Evolutionary conservation across 441 rosid genomes (phyloP), one percentile per base, ranked within the genome.

Genomic region (Codiaeum variegatum): DNA sequence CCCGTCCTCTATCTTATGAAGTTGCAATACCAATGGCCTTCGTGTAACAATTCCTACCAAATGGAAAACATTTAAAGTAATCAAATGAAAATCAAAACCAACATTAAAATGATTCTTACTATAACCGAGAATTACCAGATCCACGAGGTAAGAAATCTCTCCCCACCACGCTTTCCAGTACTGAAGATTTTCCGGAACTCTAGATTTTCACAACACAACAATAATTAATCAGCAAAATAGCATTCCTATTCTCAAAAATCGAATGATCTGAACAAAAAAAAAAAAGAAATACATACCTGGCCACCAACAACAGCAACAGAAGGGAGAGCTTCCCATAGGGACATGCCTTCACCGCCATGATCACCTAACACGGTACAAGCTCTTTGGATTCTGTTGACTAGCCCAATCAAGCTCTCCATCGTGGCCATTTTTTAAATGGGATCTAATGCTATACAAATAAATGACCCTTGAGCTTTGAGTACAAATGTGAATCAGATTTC

Each of bases 251-350:
- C 56, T 3, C 6, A 18, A 46, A 28, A 11, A 32, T 2, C 9
- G 47, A 74, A 75, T 16, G 31, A 23, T 18, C 58, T 60, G 15
- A 63, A 18, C 19, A 42, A 32, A 55, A 56, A 12, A 11, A 58
- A 26, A 15, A n/a, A 28, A 58, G 28, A 12, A 26, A 24, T 58
- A 16, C 15, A 36, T 62, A 95, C 99, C 97, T 93, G 99, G 76
- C 99, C 98, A 69, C 99, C 99, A 60, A 91, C 97, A 71, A 96
- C 99, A 5, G 97, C 97, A 79, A 96, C 99, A 56, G 98, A 83
- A 42, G 97, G 98, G 44, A 96, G 97, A 72, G 99, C 98, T 87
- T 93, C 98, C 98, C 99, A 93, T n/a, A 96, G 96, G 13, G 99
- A 93, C 97, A 93, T 85, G 74, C 98, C 97, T 78, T 91, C 92